Base-by-base conservation (phyloP, 495 filamentous ascomycete species). In the Amniculicola lignicola region DNA sequence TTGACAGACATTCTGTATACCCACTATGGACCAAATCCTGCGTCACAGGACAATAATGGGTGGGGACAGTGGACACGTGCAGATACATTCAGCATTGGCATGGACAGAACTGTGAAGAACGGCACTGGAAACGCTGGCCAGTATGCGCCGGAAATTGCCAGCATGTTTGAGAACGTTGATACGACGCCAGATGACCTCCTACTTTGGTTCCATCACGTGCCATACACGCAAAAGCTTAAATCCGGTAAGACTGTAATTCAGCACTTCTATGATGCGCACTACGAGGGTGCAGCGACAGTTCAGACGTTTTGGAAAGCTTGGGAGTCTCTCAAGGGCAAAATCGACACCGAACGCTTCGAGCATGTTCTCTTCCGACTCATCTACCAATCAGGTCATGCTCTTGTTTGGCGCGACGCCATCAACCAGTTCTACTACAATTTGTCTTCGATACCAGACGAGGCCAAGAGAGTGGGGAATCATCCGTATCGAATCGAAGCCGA, bases 1-100 rank as follows among this genome's bases (percentile, higher is more conserved):
- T 70, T 89, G 14, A 82, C 79, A 2, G 83, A 89, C 63, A 86
- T 88, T 51, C 68, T 83, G 2, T 78, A 77, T 57, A 80, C 75
- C 3, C 84, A 88, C 63, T 88, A 77, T 67, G 84, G 85, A 0
- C 82, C 85, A 0, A 85, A 81, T 56, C 84, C 85, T 18, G 78
- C 73, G 4, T 80, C 80, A 0, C 80, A 84, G 65, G 85, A 89
- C 62, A 72, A 74, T 55, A 89, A 87, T 64, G 76, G 79, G 10
- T 88, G 81, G 78, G 84, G 84, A 9, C 83, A 86, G 59, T 89
- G 85, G 85, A 88, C 84, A 1, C 79, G 84, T 16, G 83, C 84
- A 5, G 79, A 84, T 57, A 43, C 60, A 3, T 51, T 64, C 12
- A 64, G 69, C n/a, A 82, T 89, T 54, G 85, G 84, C 16, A 88